These are phyloP conservation scores for Dendrocalamus sinicus DNA, from an alignment of 176 grass and related monocot genomes.

Conservation along the genomic window DNA sequence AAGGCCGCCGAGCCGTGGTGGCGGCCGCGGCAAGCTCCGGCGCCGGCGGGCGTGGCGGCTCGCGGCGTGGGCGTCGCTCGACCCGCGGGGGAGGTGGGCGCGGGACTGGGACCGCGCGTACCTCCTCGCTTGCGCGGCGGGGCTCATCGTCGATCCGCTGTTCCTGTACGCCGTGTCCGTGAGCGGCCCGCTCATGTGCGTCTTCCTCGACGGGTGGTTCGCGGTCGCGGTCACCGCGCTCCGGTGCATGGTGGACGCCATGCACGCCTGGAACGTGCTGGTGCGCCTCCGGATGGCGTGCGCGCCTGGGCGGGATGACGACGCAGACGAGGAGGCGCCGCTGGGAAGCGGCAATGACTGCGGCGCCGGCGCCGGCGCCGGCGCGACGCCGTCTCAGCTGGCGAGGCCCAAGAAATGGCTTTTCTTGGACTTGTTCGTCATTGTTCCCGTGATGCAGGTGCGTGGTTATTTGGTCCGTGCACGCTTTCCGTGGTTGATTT, in stretches of 20 bases:
- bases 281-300: constrained; percentile 8
- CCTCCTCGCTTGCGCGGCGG: constrained; percentile 74
- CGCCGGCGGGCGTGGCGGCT: background rate
- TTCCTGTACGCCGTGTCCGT: constrained; percentile 76
- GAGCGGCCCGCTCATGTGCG: constrained; percentile 70
- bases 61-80: background rate
- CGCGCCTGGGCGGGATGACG: background rate
- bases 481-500: background rate
- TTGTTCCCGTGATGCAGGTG: constrained; percentile 61
- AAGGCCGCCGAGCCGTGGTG: background rate
- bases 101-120: constrained; percentile 79
- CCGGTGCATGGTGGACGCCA: constrained; percentile 68
- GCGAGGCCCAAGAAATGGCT: constrained; percentile 19
- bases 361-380: background rate
- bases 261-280: constrained; percentile 59
- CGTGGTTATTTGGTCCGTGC: background rate
- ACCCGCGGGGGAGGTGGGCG: background rate
- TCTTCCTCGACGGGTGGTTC: constrained; percentile 91
- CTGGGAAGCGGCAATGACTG: background rate
- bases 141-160: constrained; percentile 83
- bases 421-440: constrained; percentile 47
- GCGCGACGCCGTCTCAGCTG: background rate
- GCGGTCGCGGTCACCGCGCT: constrained; percentile 69
- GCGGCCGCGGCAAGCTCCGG: background rate
- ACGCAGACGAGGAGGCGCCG: constrained; percentile 35